Conservation (phyloP, 129 eudicot genomes). For the Dittrichia graveolens region DNA sequence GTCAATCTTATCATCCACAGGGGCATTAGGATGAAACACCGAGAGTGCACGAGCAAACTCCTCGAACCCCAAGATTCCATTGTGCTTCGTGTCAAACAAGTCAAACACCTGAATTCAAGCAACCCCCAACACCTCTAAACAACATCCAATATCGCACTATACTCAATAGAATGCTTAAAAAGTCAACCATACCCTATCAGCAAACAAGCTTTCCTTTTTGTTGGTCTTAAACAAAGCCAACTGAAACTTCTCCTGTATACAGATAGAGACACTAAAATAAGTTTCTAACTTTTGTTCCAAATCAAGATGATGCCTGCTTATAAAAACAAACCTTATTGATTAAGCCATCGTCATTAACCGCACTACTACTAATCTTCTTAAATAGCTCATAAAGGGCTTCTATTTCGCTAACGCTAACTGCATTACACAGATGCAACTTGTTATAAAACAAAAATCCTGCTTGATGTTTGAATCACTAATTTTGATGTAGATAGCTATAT, state of each 20-base stretch:
- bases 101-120: constrained; percentile 64
- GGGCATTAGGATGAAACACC: constrained; percentile 94
- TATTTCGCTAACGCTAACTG: constrained; percentile 95
- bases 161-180: constrained; percentile 2
- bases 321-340: constrained; percentile 64
- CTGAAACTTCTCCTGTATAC: constrained; percentile 88
- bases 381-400: constrained; percentile 90
- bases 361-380: constrained; percentile 91
- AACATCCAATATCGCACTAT: neutral
- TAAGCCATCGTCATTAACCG: constrained; percentile 84
- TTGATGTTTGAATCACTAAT: neutral
- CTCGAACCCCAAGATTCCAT: constrained; percentile 81
- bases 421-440: constrained; percentile 22
- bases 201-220: constrained; percentile 91
- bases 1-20: constrained; percentile 82
- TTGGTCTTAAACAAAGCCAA: constrained; percentile 89
- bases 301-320: constrained; percentile 2
- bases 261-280: neutral
- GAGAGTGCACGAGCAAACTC: constrained; percentile 96
- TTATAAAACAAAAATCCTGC: neutral
- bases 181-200: constrained; percentile 62
- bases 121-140: constrained; percentile 14
- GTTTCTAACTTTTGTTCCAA: neutral
- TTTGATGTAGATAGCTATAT: neutral
- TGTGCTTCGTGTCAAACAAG: constrained; percentile 92